phyloP scores from a whole-genome alignment of 1,139 yeast genomes.

The Yamadazyma sp. region DNA sequence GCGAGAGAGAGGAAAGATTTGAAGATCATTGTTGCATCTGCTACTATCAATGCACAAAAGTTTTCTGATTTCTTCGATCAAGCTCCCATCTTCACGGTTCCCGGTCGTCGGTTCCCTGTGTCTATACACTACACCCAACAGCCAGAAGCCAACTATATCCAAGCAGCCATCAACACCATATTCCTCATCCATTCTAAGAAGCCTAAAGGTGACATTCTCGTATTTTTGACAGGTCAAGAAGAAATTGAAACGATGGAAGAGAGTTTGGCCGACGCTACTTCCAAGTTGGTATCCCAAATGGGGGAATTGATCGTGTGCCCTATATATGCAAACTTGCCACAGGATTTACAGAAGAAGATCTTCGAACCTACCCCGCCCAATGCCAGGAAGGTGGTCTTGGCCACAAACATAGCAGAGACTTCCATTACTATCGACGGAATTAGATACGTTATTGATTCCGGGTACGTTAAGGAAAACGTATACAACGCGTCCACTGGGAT shows the following conservation, averaged over 20 bases:
- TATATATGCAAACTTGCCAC: conserved; percentile 88
- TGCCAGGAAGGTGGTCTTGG: conserved; percentile 82
- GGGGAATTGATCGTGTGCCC: conserved; percentile 75
- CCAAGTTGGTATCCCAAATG: conserved; percentile 61
- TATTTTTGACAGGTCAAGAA: conserved; percentile 91
- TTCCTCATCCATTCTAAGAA: conserved; percentile 73
- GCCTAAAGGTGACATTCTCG: conserved; percentile 82
- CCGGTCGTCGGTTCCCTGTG: conserved; percentile 89
- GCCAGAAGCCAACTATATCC: conserved; percentile 87
- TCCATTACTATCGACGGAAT: conserved; percentile 94
- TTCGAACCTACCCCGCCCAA: conserved; percentile 86
- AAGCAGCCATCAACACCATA: conserved; percentile 85
- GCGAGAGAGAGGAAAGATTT: conserved; percentile 64
- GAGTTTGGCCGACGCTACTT: conserved; percentile 61
- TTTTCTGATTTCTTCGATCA: conserved; percentile 76
- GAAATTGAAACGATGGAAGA: conserved; percentile 87
- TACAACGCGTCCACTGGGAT: conserved; percentile 83
- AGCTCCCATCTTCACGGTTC: conserved; percentile 85
- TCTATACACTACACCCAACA: conserved; percentile 81
- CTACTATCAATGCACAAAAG: conserved; percentile 88
- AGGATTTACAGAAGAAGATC: conserved; percentile 76
- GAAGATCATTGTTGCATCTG: conserved; percentile 80
- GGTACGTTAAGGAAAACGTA: conserved; percentile 85
- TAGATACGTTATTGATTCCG: conserved; percentile 86
- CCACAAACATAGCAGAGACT: conserved; percentile 96